Evolutionary conservation across 164 flowering plant species (phyloP), one percentile per base, ranked within the genome.

Genomic region (Hamamelis virginiana): DNA sequence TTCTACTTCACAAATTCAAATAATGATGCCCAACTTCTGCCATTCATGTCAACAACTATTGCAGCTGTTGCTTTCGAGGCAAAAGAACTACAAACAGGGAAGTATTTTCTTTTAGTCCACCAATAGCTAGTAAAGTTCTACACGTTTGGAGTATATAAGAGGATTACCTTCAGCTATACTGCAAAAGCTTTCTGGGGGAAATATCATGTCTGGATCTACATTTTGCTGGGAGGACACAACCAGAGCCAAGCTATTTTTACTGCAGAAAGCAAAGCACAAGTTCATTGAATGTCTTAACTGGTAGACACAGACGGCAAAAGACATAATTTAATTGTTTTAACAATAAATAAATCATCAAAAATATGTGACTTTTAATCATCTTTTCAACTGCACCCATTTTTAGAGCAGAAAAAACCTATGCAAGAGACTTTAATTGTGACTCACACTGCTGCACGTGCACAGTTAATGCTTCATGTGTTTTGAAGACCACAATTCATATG

Each of bases 141-240:
- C 1, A n/a, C 16, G 14, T 56, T 22, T 41, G 55, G 57, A 68
- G 27, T 48, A 52, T 5, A 25, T 57, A n/a, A 52, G 66, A 56
- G 11, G 14, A 69, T 62, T 77, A 93, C 98, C 91, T 89, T 86
- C 86, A 69, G 69, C 67, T 61, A 83, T 74, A 64, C 75, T 79
- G 83, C 84, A 83, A 77, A 80, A 87, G 62, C 86, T 85, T 59
- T 72, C 77, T 11, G 47, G 84, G 13, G 81, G 82, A 51, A 94
- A 90, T 48, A 90, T 79, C 41, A n/a, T 26, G 48, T 76, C 72
- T 21, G 91, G 89, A 65, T 86, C 80, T 63, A 81, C 14, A n/a
- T 71, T 69, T 62, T 84, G 79, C 82, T 78, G 83, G 69, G 83
- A 68, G 26, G 79, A 61, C 62, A 89, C 64, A 65, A 48, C 74